Evolutionary conservation across 1,284 basidiomycete species (phyloP).

Genomic region (Phylloporus sp.): DNA sequence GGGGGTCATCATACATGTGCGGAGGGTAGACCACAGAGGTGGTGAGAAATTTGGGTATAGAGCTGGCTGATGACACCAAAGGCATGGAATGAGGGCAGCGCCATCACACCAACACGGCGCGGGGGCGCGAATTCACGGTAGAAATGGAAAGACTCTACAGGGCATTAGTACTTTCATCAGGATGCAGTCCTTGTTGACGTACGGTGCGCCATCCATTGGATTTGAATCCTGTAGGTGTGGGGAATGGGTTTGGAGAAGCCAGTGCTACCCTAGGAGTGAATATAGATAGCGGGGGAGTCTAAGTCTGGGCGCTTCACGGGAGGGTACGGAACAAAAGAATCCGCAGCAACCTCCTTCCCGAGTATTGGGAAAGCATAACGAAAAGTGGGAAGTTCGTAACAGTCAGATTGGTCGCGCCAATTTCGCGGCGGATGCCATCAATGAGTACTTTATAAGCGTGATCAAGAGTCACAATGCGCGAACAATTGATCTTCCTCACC

Average conservation of each 20-base stretch:
- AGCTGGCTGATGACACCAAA: slow-evolving; percentile 24
- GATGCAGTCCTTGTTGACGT: slow-evolving; percentile 1
- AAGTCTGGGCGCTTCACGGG: not conserved
- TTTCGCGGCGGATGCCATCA: not conserved
- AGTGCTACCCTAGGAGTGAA: not conserved
- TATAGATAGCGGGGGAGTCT: not conserved
- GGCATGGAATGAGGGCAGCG: slow-evolving; percentile 31
- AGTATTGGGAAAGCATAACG: not conserved
- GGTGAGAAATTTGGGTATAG: slow-evolving; percentile 22
- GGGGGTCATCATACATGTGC: slow-evolving; percentile 7
- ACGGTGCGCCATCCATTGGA: slow-evolving; percentile 31
- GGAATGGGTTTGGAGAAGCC: slow-evolving; percentile 42
- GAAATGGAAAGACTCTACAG: slow-evolving; percentile 3
- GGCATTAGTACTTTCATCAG: not conserved
- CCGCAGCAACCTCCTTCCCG: not conserved
- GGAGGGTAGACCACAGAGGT: slow-evolving; percentile 23
- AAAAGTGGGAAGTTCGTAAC: not conserved
- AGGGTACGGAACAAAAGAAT: not conserved
- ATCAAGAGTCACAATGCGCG: slow-evolving; percentile 27
- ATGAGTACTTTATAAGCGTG: not conserved
- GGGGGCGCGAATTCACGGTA: slow-evolving; percentile 8
- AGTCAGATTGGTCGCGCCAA: not conserved
- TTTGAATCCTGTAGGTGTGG: slow-evolving; percentile 27
- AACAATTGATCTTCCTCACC: slow-evolving; percentile 31
- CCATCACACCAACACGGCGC: slow-evolving; percentile 29